These are phyloP conservation scores for Verticillium dahliae DNA, from an alignment of 2,329 filamentous ascomycete genomes.

Conservation along the genomic window DNA sequence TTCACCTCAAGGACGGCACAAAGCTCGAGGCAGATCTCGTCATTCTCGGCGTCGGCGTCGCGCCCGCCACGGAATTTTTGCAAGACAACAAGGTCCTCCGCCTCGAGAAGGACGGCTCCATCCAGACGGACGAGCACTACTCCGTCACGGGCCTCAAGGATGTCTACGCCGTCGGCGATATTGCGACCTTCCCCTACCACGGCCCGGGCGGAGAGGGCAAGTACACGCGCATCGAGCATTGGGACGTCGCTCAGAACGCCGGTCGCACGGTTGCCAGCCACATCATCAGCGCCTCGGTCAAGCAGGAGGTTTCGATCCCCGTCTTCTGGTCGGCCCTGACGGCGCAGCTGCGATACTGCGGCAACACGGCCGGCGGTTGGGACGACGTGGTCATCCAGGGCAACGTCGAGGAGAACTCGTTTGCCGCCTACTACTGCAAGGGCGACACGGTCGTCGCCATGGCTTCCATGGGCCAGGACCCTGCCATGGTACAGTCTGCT, in stretches of 20 bases:
- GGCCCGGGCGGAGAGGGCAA: conserved; percentile 76
- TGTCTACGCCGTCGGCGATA: conserved; percentile 91
- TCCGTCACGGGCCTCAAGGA: conserved; percentile 68
- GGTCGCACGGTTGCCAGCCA: conserved; percentile 73
- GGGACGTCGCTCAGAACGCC: conserved; percentile 94
- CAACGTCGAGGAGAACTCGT: conserved; percentile 69
- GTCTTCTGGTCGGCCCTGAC: conserved; percentile 96
- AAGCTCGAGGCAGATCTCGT: conserved; percentile 81
- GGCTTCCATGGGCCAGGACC: conserved; percentile 85
- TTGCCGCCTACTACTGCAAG: conserved; percentile 82
- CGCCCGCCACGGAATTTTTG: conserved; percentile 78
- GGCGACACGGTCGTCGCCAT: conserved; percentile 85
- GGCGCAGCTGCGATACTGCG: conserved; percentile 86
- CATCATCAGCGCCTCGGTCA: conserved; percentile 60
- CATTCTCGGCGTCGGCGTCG: conserved; percentile 83
- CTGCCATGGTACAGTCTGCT: conserved; percentile 72
- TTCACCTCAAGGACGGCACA: conserved; percentile 81
- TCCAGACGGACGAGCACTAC: conserved; percentile 76
- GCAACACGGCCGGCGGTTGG: conserved; percentile 73
- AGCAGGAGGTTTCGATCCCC: conserved; percentile 72
- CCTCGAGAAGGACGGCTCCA: conserved; percentile 78
- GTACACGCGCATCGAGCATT: conserved; percentile 85
- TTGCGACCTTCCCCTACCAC: conserved; percentile 89
- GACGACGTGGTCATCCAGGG: conserved; percentile 82
- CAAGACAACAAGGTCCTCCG: conserved; percentile 61